These are phyloP conservation scores for Grigorovia yakushimaensis DNA, from an alignment of 805 yeast genomes.

Conservation along the genomic window DNA sequence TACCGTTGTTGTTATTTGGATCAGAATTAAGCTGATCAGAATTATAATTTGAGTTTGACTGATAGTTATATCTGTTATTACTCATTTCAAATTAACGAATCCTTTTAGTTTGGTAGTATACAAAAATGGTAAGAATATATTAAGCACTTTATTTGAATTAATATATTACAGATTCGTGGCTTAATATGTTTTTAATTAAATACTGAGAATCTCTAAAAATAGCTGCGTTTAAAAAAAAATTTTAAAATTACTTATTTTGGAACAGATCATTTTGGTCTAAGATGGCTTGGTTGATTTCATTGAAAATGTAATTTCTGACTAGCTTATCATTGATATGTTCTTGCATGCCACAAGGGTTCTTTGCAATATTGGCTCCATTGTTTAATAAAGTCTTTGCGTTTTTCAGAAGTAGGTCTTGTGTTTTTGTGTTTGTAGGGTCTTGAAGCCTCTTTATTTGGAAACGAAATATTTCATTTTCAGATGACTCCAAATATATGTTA, in stretches of 20 bases:
- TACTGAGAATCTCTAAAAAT: not conserved
- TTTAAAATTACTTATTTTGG: not conserved
- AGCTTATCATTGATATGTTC: slow-evolving; percentile 24
- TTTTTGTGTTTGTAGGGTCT: slow-evolving; percentile 2
- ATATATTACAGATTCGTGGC: not conserved
- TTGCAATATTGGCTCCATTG: slow-evolving; percentile 20
- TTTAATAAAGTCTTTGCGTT: slow-evolving; percentile 17
- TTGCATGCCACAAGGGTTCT: slow-evolving; percentile 23
- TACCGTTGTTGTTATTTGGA: not conserved
- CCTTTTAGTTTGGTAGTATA: not conserved
- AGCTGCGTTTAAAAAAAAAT: not conserved
- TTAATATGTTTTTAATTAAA: not conserved
- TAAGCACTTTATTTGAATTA: not conserved
- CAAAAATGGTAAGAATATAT: not conserved
- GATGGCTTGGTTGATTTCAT: slow-evolving; percentile 13
- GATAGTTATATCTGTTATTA: not conserved
- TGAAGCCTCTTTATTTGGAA: slow-evolving; percentile 7
- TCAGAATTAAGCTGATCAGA: not conserved
- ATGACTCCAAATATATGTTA: slow-evolving; percentile 14
- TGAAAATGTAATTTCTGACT: slow-evolving; percentile 21
- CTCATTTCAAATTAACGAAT: not conserved
- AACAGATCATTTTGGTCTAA: not conserved
- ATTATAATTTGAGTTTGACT: not conserved
- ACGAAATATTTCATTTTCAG: slow-evolving; percentile 22
- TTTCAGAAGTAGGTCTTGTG: slow-evolving; percentile 14